Base-by-base conservation (phyloP, 2,329 filamentous ascomycete species). In the Boeremia lycopersici region DNA sequence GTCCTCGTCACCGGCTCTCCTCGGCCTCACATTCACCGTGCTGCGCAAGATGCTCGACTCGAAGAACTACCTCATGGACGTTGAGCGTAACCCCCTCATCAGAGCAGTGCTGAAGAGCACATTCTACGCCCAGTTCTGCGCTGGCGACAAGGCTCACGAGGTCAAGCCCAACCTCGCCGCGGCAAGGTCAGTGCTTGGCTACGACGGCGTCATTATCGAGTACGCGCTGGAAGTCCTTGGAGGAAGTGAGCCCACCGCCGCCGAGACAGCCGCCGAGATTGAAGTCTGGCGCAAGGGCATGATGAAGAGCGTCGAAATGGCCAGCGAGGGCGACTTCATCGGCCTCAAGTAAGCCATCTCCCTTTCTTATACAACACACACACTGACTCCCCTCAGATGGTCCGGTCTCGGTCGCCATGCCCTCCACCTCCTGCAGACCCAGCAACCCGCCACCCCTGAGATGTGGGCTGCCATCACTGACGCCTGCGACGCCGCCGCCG, bases 91-190 rank as follows among this genome's bases (percentile, higher is more conserved):
- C 70, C 85, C 85, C 0, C 41, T 93, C 1, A 81, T 96, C 13
- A 83, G 86, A 38, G 84, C 80, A 56, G 70, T 92, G 36, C 79
- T 96, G 44, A 91, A 92, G 72, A 84, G 87, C 70, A 96, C 91
- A 0, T 92, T 96, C 67, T 96, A 96, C 73, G 86, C 87, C 23
- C 93, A 97, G 68, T 97, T 96, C 75, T 97, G 93, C 74, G 91
- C 90, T 0, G 93, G 93, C 26, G 89, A 92, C 75, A 89, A 84
- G 43, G 80, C 83, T 0, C 66, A 73, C 1, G 90, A 96, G 74
- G 88, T 96, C 2, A 78, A 80, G 36, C 76, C 72, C 10, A 73
- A 67, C 28, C 92, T 89, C 0, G 84, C 91, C 28, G 70, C 81
- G 1, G 78, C 81, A 2, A 80, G 96, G 9, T 90, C 91, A 73